Evolutionary conservation across 352 stramenopile genomes (phyloP), one percentile per base, ranked within the genome.

Genomic region (Pythium sp.): DNA sequence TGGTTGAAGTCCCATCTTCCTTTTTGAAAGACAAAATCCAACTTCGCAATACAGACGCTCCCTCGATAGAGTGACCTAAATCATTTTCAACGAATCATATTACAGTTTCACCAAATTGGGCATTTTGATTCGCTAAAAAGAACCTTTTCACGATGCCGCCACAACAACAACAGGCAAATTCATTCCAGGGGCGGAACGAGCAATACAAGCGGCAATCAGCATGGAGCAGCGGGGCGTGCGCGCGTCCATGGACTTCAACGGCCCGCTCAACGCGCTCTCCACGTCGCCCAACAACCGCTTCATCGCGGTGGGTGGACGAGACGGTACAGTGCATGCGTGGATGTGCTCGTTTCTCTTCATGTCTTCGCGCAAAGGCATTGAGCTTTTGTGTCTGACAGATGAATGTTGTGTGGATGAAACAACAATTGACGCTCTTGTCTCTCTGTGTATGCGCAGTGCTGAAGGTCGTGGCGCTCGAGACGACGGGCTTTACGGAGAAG

Each of bases 241-340:
- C 64, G 86, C 86, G 32, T 93, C 86, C 43, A 91, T 94, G 74
- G 89, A 96, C 76, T 96, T 96, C 66, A 93, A 78, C 65, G 86
- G 89, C 2, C 89, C 86, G 18, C 77, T 96, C 20, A 96, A 94
- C 67, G 87, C 89, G 70, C 74, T 96, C 18, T 90, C 86, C 11
- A 91, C 82, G 64, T 96, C 89, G 43, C 87, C 86, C 18, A 94
- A 88, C 73, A 92, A 92, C 66, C 80, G 81, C 56, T 66, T 95
- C 20, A 84, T 96, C 54, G 89, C 89, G 14, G 89, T 96, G 20
- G 89, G 89, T n/a, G 89, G 89, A 6, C 78, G 89, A 69, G 89
- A 96, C 59, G 87, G 87, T 94, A 56, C 38, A 22, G 5, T 36
- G 5, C 34, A 43, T 12, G 36, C 36, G 11, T 18, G 36, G 14